These are phyloP conservation scores for Boletus semigastroideus DNA, from an alignment of 1,284 basidiomycete species.

Conservation along the genomic window DNA sequence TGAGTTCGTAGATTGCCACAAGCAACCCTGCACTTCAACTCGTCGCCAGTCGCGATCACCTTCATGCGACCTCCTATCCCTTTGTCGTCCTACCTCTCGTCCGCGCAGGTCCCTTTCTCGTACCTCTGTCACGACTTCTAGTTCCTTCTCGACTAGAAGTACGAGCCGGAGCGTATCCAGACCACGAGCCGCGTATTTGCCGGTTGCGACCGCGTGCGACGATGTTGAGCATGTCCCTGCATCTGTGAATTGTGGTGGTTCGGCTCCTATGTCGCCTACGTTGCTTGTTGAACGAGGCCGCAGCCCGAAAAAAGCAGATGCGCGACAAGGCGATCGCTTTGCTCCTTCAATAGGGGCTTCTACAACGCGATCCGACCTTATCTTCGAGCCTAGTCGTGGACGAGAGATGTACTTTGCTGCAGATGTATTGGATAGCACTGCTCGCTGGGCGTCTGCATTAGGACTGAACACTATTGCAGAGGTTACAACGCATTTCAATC, in stretches of 20 bases:
- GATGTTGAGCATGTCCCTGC: constrained; percentile 11
- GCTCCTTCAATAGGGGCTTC: constrained; percentile 26
- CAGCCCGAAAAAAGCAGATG: constrained; percentile 33
- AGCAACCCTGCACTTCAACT: constrained; percentile 8
- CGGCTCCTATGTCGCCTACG: constrained; percentile 32
- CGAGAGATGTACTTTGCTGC: constrained; percentile 15
- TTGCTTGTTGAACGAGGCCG: constrained; percentile 40
- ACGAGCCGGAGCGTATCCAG: constrained; percentile 31
- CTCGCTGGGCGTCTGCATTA: constrained; percentile 31
- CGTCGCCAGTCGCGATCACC: constrained; percentile 18
- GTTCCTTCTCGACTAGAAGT: constrained; percentile 36
- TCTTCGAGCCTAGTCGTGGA: constrained; percentile 18
- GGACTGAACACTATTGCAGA: constrained; percentile 28
- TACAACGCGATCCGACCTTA: constrained; percentile 26
- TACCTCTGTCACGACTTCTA: constrained; percentile 37
- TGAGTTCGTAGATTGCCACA: constrained; percentile 25
- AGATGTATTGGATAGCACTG: constrained; percentile 28
- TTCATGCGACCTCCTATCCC: constrained; percentile 11
- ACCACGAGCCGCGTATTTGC: constrained; percentile 19
- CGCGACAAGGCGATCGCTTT: constrained; percentile 38
- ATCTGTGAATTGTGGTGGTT: constrained; percentile 32
- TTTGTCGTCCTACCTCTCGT: constrained; percentile 10
- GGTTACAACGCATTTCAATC: constrained; percentile 14
- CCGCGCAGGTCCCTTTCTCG: constrained; percentile 44
- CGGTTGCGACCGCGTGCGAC: constrained; percentile 18